Evolutionary conservation across 768 basidiomycete genomes (phyloP).

Genomic region (Hemileccinum rubropunctum): DNA sequence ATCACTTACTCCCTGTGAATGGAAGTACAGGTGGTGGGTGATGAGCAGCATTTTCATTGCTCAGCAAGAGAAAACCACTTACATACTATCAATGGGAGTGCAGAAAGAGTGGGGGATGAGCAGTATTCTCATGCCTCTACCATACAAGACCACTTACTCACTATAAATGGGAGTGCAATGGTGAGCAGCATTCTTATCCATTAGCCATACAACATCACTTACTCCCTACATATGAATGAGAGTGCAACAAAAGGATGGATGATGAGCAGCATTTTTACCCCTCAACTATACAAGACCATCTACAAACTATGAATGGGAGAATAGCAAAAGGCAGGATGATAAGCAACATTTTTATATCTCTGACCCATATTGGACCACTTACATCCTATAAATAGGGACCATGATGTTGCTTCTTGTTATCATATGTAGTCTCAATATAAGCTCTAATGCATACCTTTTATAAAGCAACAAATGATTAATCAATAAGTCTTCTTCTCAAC

Average conservation of each 20-base stretch:
- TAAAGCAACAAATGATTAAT: no score
- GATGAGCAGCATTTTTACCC: neutral
- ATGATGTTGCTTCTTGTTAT: no score
- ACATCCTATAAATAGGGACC: neutral
- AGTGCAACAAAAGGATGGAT: neutral
- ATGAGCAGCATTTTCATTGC: no score
- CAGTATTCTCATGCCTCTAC: no score
- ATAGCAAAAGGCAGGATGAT: no score
- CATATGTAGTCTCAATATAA: no score
- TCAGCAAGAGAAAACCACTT: neutral
- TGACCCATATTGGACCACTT: neutral
- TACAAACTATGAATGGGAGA: neutral
- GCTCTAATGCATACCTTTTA: no score
- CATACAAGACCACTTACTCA: no score
- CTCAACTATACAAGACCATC: no score
- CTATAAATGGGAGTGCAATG: neutral
- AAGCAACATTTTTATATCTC: neutral
- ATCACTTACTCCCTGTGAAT: neutral
- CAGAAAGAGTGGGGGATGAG: no score
- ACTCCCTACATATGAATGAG: neutral
- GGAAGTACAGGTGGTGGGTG: neutral
- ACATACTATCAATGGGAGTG: neutral
- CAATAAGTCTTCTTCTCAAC: no score
- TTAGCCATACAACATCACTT: neutral
- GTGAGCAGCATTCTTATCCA: no score